phyloP scores from a whole-genome alignment of 805 yeast genomes.

The Nakazawaea siamensis region DNA sequence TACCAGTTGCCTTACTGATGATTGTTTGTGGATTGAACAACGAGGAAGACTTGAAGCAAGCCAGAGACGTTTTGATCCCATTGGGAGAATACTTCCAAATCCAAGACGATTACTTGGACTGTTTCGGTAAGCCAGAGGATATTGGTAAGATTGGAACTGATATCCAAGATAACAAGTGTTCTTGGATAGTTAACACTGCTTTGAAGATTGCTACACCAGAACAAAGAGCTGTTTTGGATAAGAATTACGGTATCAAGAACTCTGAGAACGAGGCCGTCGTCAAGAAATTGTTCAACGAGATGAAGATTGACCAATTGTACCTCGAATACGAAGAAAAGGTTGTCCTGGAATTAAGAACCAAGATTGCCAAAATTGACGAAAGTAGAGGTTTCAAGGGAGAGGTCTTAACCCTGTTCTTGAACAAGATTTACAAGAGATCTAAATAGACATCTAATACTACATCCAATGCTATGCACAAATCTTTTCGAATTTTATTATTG shows the following conservation, averaged over 20 bases:
- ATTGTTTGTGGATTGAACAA: conserved; percentile 73
- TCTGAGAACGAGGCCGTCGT: conserved; percentile 56
- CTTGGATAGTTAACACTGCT: conserved; percentile 96
- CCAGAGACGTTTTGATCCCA: conserved; percentile 79
- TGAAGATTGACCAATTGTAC: conserved; percentile 65
- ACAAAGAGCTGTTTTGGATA: conserved; percentile 77
- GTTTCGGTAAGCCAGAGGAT: conserved; percentile 95
- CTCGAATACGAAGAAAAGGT: conserved; percentile 74
- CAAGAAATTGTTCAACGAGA: conserved; percentile 65
- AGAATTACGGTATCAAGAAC: conserved; percentile 84
- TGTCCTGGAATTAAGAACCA: conserved; percentile 52
- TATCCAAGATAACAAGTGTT: conserved; percentile 95
- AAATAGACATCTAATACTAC: conserved; percentile 36
- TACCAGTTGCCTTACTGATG: conserved; percentile 97
- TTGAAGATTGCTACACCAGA: conserved; percentile 67
- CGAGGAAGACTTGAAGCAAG: conserved; percentile 78
- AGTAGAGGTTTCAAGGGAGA: conserved; percentile 86
- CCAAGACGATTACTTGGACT: conserved; percentile 95
- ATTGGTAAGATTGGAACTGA: conserved; percentile 99
- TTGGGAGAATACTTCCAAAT: conserved; percentile 98
- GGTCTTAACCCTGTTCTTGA: conserved; percentile 77
- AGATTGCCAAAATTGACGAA: conserved; percentile 76
- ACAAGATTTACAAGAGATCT: conserved; percentile 89
- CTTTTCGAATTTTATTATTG: background rate
- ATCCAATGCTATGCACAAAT: conserved; percentile 4